A percentile compares a stretch with the other conserved stretches of the same genome.
Conservation (phyloP, 1,284 basidiomycete genomes). For the Volvariella surrecta region DNA sequence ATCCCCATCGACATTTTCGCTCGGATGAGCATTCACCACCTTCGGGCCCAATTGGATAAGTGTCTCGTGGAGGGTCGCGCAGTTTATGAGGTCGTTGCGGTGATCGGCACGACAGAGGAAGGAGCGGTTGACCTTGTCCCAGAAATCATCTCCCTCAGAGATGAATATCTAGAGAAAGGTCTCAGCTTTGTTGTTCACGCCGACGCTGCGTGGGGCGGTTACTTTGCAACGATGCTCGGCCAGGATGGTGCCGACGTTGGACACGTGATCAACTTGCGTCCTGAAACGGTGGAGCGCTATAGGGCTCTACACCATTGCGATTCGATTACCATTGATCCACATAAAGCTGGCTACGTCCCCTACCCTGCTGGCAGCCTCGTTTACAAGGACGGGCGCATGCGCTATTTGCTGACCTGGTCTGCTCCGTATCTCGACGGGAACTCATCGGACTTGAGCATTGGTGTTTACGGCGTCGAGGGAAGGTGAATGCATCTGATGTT, state of each 20-base stretch:
- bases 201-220: constrained; percentile 39
- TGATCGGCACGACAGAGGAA: constrained; percentile 38
- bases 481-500: constrained; percentile 20
- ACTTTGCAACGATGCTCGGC: constrained; percentile 30
- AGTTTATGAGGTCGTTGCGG: constrained; percentile 34
- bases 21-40: constrained; percentile 23
- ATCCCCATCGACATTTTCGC: constrained; percentile 29
- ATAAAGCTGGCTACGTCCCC: constrained; percentile 36
- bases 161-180: constrained; percentile 23
- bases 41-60: constrained; percentile 21
- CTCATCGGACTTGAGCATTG: constrained; percentile 23
- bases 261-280: constrained; percentile 18
- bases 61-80: constrained; percentile 21
- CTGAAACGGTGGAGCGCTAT: constrained; percentile 17
- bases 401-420: constrained; percentile 33
- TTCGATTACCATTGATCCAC: constrained; percentile 37
- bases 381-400: constrained; percentile 31
- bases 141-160: constrained; percentile 26
- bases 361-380: constrained; percentile 36
- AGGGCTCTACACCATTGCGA: constrained; percentile 21
- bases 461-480: constrained; percentile 36
- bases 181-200: constrained; percentile 34
- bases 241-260: constrained; percentile 15
- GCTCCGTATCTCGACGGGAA: constrained; percentile 25
- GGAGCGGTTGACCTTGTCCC: constrained; percentile 35